These are phyloP conservation scores for Diaporthe ampelina DNA, from an alignment of 2,329 filamentous ascomycete genomes.

Conservation along the genomic window DNA sequence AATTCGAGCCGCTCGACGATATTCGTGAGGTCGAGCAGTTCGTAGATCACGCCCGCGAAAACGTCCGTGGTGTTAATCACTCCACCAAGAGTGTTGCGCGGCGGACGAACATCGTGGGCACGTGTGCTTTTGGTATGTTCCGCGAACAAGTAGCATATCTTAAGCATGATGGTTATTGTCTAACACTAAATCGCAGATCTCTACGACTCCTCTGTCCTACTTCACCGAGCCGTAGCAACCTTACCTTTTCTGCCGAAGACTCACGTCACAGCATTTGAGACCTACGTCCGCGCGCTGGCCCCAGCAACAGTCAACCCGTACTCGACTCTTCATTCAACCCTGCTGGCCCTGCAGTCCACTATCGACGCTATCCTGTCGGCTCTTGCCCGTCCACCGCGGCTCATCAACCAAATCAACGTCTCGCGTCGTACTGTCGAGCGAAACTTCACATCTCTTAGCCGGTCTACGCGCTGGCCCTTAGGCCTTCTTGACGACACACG, in stretches of 20 bases:
- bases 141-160: not conserved
- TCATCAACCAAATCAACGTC: conserved; percentile 82
- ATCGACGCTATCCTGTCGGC: conserved; percentile 85
- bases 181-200: conserved; percentile 67
- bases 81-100: conserved; percentile 87
- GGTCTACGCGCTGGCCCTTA: conserved; percentile 84
- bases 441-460: conserved; percentile 79
- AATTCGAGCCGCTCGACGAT: conserved; percentile 87
- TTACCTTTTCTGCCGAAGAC: conserved; percentile 76
- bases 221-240: conserved; percentile 66
- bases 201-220: conserved; percentile 72
- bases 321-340: conserved; percentile 78
- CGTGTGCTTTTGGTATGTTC: conserved; percentile 70
- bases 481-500: conserved; percentile 89
- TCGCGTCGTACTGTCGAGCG: conserved; percentile 84
- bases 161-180: not conserved
- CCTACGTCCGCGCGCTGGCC: conserved; percentile 76
- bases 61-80: conserved; percentile 86
- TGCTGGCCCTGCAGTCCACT: conserved; percentile 86
- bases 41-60: conserved; percentile 89
- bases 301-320: conserved; percentile 82
- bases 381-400: conserved; percentile 81
- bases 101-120: conserved; percentile 80
- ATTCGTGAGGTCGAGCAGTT: conserved; percentile 93
- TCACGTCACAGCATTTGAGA: conserved; percentile 79